Conservation (phyloP, 2,329 filamentous ascomycete species). For the Phialemonium atrogriseum region DNA sequence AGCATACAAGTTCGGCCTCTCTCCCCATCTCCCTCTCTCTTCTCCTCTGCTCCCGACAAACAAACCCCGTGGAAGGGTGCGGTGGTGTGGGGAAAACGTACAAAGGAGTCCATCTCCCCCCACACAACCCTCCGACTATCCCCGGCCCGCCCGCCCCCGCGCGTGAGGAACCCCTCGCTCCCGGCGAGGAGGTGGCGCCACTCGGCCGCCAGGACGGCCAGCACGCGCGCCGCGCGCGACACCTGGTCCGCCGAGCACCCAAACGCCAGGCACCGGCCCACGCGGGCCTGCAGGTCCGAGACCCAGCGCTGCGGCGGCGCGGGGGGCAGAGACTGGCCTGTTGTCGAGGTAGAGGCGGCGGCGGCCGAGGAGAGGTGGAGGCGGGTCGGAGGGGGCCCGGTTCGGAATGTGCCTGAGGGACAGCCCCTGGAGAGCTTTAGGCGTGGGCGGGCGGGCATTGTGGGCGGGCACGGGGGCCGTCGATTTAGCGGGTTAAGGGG, state of each 20-base stretch:
- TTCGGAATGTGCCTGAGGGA: too few species aligned
- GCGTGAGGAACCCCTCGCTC: conserved; percentile 67
- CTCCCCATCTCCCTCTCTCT: conserved; percentile 3
- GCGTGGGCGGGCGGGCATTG: conserved; percentile 18
- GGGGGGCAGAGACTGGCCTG: conserved; percentile 9
- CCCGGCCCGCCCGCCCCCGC: conserved; percentile 51
- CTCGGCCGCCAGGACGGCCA: conserved; percentile 50
- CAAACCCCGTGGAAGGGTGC: not conserved
- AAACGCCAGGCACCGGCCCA: conserved; percentile 70
- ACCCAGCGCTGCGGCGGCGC: conserved; percentile 57
- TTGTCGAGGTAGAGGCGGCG: conserved; percentile 6
- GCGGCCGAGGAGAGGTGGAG: conserved; percentile 8
- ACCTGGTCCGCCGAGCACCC: conserved; percentile 55
- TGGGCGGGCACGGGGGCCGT: conserved; percentile 2
- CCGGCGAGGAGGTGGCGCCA: conserved; percentile 69
- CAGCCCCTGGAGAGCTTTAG: conserved; percentile 6
- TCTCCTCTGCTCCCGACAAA: not conserved
- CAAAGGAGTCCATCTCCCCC: conserved; percentile 70
- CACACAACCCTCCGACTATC: conserved; percentile 63
- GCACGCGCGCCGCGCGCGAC: conserved; percentile 46
- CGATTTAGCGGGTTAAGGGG: too few species aligned
- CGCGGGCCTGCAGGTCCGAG: conserved; percentile 53
- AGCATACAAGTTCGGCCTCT: not conserved
- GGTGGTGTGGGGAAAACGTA: conserved; percentile 14
- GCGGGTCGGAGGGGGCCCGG: conserved; percentile 6